These are phyloP conservation scores for Ascocoryne sarcoides DNA, from an alignment of 2,329 filamentous ascomycete genomes.

Conservation along the genomic window DNA sequence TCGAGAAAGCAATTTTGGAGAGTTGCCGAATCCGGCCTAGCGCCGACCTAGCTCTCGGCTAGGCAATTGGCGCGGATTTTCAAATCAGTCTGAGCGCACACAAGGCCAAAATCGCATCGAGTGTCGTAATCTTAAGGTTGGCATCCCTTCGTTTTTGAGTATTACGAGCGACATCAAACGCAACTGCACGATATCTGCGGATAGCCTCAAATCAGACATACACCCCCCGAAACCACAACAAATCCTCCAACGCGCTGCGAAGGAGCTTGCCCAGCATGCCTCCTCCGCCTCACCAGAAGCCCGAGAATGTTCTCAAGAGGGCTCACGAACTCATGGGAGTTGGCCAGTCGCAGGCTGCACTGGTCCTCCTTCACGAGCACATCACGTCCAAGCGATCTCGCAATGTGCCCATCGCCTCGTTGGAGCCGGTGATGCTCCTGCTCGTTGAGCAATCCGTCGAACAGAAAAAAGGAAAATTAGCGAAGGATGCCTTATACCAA, in stretches of 20 bases:
- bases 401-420: constrained; percentile 89
- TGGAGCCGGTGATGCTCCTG: constrained; percentile 97
- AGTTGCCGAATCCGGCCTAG: background rate
- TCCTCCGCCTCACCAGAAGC: constrained; percentile 89
- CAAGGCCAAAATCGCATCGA: no score
- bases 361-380: constrained; percentile 96
- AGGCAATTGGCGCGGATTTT: no score
- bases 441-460: constrained; percentile 96
- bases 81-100: no score
- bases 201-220: no score
- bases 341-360: constrained; percentile 81
- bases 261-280: constrained; percentile 43
- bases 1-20: no score
- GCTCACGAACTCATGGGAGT: constrained; percentile 98
- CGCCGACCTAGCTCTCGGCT: no score
- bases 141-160: no score
- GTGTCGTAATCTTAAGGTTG: no score
- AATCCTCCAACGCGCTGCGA: constrained; percentile 1
- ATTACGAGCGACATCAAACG: no score
- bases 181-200: no score
- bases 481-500: constrained; percentile 97
- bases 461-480: constrained; percentile 94
- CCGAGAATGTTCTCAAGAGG: constrained; percentile 98
- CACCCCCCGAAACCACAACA: constrained; percentile 1
- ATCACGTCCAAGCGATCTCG: constrained; percentile 96